A percentile compares a stretch with the other conserved stretches of the same genome.
phyloP scores from a whole-genome alignment of 2,329 filamentous ascomycete genomes.

The Cladophialophora bantiana region DNA sequence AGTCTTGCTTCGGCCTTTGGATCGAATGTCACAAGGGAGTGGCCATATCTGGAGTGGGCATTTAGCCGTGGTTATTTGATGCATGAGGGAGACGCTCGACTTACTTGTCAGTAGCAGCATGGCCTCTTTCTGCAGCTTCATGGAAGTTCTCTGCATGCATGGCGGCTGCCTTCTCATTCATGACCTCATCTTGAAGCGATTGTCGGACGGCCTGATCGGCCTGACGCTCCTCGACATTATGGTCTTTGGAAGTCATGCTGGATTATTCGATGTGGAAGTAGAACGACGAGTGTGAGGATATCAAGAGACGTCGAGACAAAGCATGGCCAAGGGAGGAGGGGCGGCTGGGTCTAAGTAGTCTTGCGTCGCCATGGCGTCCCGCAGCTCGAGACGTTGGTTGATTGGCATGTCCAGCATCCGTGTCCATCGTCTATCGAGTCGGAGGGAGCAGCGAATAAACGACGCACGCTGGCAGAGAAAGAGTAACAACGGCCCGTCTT shows the following conservation, averaged over 20 bases:
- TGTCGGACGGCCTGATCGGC: constrained; percentile 25
- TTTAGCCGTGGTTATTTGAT: constrained; percentile 4
- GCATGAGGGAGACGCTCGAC: constrained; percentile 24
- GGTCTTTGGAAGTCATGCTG: constrained; percentile 30
- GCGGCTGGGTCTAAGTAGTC: constrained; percentile 6
- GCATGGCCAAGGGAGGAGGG: not conserved
- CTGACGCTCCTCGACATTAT: constrained; percentile 25
- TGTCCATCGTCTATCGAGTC: not conserved
- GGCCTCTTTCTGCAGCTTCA: constrained; percentile 43
- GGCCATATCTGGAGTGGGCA: constrained; percentile 53
- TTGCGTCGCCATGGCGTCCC: constrained; percentile 12
- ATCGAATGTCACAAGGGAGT: constrained; percentile 62
- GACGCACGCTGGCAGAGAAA: not conserved
- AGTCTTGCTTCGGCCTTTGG: constrained; percentile 63
- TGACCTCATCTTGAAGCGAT: constrained; percentile 29
- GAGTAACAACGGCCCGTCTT: constrained; percentile 4
- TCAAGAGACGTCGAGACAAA: not conserved
- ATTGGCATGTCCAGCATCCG: not conserved
- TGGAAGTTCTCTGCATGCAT: constrained; percentile 21
- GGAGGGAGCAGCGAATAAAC: constrained; percentile 1
- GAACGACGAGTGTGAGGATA: not conserved
- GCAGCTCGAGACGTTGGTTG: not conserved
- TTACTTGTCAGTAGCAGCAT: constrained; percentile 57
- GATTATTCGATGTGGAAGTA: not conserved
- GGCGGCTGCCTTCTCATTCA: constrained; percentile 47